Conservation (phyloP, 176 grass and related monocot species). For the Aegilops bicornis region DNA sequence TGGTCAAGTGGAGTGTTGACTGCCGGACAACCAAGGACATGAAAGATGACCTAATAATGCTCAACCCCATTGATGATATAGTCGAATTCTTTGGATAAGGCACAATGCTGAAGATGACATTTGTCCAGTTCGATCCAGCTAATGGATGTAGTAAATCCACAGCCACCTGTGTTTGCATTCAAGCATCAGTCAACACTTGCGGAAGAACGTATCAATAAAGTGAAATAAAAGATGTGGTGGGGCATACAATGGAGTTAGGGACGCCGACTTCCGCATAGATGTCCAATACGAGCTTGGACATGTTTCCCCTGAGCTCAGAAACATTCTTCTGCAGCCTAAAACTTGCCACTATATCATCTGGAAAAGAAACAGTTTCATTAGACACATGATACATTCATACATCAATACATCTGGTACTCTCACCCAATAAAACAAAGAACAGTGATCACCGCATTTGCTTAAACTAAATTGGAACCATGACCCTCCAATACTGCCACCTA, state of each 20-base stretch:
- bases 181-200: not conserved
- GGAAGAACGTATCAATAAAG: not conserved
- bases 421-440: not conserved
- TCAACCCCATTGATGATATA: constrained; percentile 73
- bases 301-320: constrained; percentile 54
- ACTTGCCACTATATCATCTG: constrained; percentile 90
- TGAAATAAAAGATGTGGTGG: not conserved
- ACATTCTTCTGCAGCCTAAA: constrained; percentile 80
- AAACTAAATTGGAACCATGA: not conserved
- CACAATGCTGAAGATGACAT: constrained; percentile 80
- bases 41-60: constrained; percentile 79
- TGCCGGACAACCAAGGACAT: constrained; percentile 76
- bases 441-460: not conserved
- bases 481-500: not conserved
- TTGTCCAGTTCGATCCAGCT: constrained; percentile 76
- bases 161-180: constrained; percentile 51
- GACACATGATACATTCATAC: too few relatives aligned
- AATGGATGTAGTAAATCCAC: constrained; percentile 65
- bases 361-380: constrained; percentile 6
- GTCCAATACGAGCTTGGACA: constrained; percentile 70
- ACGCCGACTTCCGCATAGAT: constrained; percentile 93
- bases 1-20: constrained; percentile 78
- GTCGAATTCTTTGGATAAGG: constrained; percentile 62
- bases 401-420: too few relatives aligned
- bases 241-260: constrained; percentile 66